Evolutionary conservation across 2,329 filamentous ascomycete species (phyloP), one percentile per base, ranked within the genome.

Genomic region (Colletotrichum sp.): DNA sequence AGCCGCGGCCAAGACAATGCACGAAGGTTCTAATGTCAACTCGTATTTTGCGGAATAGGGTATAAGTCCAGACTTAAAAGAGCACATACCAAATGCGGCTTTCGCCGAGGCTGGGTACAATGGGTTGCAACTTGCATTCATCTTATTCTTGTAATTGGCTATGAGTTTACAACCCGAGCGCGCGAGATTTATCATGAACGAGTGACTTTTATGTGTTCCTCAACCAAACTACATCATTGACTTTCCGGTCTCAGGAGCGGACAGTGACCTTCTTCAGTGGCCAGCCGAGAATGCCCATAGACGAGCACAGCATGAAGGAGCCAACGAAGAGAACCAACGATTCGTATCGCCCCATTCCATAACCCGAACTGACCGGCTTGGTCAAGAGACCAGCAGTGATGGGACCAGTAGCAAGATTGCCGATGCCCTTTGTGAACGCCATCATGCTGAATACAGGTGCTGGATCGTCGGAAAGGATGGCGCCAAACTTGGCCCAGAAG

Each of bases 351-450:
- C 60, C 71, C 18, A 74, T 63, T 7, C 76, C 74, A 44, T 78
- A 78, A 2, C 76, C 74, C 2, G 69, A 49, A n/a, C 44, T 39
- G 21, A 78, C 57, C 8, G 69, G 70, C 16, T 65, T 72, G 3
- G 77, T 77, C 62, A 81, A 55, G 24, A 82, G 66, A 1, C 63
- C 73, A 0, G 79, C 79, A 3, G 79, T 79, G n/a, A 82, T 77
- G 3, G 81, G 81, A 0, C 80, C 81, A 0, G 78, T 81, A 1
- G 77, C 73, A 49, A 82, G 78, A 16, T 82, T 82, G 4, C 81
- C 81, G 15, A 83, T 78, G 2, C 81, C 81, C 62, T 81, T 82
- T 1, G 79, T 79, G 59, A 82, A 81, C 1, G 80, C 80, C 81
- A 82, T 82, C 44, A 83, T 71, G 65, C 80, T 80, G 34, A 78